Evolutionary conservation across 179 eudicot species (phyloP).

Genomic region (Vitellaria paradoxa): DNA sequence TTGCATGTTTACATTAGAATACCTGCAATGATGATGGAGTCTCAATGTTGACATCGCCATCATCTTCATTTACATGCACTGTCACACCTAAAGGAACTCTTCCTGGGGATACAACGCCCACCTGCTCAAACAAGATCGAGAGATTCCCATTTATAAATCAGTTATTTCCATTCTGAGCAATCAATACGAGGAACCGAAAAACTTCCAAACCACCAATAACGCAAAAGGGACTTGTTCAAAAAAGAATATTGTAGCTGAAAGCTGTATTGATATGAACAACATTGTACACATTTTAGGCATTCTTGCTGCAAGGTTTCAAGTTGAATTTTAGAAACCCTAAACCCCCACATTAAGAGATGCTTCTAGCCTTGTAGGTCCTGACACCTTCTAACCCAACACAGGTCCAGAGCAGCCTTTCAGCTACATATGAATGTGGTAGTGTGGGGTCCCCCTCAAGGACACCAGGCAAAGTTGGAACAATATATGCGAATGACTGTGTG

Average conservation of each 20-base stretch:
- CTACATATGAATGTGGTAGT: not conserved
- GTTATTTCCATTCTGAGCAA: not conserved
- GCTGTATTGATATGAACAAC: not conserved
- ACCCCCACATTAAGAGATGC: not conserved
- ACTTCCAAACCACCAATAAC: not conserved
- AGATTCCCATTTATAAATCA: not conserved
- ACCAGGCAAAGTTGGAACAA: not conserved
- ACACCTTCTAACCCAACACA: not conserved
- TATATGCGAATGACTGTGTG: not conserved
- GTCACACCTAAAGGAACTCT: constrained; percentile 97
- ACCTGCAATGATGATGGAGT: constrained; percentile 97
- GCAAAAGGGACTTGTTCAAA: not conserved
- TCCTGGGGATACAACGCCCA: constrained; percentile 99
- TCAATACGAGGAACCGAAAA: not conserved
- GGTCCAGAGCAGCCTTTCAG: not conserved
- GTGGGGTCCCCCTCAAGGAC: not conserved
- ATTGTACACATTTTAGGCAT: not conserved
- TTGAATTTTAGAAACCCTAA: not conserved
- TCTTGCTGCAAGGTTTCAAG: not conserved
- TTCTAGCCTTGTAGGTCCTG: not conserved
- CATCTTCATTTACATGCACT: constrained; percentile 94
- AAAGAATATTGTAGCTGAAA: not conserved
- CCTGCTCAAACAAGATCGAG: constrained; percentile 34
- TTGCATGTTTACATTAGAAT: constrained; percentile 1
- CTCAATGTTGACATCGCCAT: constrained; percentile 92